Evolutionary conservation across 2,329 filamentous ascomycete species (phyloP), one percentile per base, ranked within the genome.

Genomic region (Lojkania enalia): DNA sequence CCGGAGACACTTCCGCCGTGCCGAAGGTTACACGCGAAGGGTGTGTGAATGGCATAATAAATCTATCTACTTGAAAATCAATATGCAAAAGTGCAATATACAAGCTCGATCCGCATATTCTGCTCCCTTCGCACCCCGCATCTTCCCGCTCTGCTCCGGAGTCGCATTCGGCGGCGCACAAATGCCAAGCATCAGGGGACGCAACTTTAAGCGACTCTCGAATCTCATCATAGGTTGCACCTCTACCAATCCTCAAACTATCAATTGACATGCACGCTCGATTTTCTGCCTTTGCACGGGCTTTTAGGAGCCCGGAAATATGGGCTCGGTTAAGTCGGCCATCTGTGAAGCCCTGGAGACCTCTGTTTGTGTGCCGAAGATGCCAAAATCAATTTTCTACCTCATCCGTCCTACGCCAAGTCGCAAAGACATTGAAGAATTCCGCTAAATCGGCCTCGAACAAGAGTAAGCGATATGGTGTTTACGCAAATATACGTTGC

Each of bases 331-430:
- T 19, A 11, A 20, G 12, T 3, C 31, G 42, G 7, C 40, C 52
- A 3, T 11, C 16, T 1, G 13, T 38, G 0, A 39, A 39, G 19
- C 18, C 43, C 20, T 56, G 49, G 7, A 42, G 54, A 18, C 36
- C 54, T 14, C 54, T 49, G 4, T 62, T 55, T 38, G 47, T 64
- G 7, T 65, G 61, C 35, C 47, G 54, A 33, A 57, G 35, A 32
- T 67, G 64, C 38, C 59, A 57, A 16, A 51, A 52, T 45, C 63
- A 65, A 52, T 66, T 67, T 57, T 63, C 63, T 3, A 55, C 62
- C 1, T 57, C 63, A 12, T 51, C 58, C 5, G 44, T 52, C 2
- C 44, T 61, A 3, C 61, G 59, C 20, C 49, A 47, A 29, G 46
- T 55, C 21, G 44, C 50, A 9, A 39, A 51, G 20, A 45, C 48